phyloP scores from a whole-genome alignment of 495 filamentous ascomycete species.

The Penicillium cinerascens region DNA sequence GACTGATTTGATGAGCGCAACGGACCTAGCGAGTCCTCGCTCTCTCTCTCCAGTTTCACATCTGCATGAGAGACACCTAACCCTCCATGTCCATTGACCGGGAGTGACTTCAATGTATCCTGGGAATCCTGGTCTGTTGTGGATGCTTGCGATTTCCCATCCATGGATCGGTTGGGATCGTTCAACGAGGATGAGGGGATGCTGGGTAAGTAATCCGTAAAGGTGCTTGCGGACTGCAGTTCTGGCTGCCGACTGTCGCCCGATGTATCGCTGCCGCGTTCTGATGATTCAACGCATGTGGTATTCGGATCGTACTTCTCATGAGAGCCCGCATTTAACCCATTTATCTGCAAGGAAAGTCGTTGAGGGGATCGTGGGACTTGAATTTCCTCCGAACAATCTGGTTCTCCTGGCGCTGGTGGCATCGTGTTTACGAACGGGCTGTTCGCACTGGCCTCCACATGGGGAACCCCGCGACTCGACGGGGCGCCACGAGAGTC shows the following conservation, averaged over 20 bases:
- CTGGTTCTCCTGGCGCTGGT: slow-evolving; percentile 3
- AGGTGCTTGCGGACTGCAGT: slow-evolving; percentile 18
- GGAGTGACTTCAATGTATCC: slow-evolving; percentile 3
- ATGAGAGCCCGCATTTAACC: slow-evolving; percentile 12
- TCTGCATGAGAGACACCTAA: slow-evolving; percentile 7
- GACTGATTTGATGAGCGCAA: slow-evolving; percentile 6
- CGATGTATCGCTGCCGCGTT: slow-evolving; percentile 25
- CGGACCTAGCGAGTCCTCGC: slow-evolving; percentile 12
- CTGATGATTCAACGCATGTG: slow-evolving; percentile 22
- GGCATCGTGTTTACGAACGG: slow-evolving; percentile 13
- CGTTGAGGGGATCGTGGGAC: slow-evolving; percentile 19
- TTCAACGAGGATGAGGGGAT: slow-evolving; percentile 15
- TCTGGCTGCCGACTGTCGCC: slow-evolving; percentile 18
- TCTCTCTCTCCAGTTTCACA: slow-evolving; percentile 7
- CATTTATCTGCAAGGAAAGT: slow-evolving; percentile 25
- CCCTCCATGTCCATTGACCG: slow-evolving; percentile 7
- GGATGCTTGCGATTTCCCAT: slow-evolving; percentile 9
- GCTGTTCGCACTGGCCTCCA: slow-evolving; percentile 19
- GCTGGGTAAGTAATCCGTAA: slow-evolving; percentile 18
- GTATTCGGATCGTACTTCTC: slow-evolving; percentile 5
- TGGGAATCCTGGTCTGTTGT: slow-evolving; percentile 6
- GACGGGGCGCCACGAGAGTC: slow-evolving; percentile 9
- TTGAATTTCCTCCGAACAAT: slow-evolving; percentile 10
- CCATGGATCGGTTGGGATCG: slow-evolving; percentile 8
- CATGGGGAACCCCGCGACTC: slow-evolving; percentile 21